Percentiles rank a stretch among this genome's conserved stretches.
Evolutionary conservation across 1,284 basidiomycete species (phyloP).

Genomic region (Fomitopsis betulina): DNA sequence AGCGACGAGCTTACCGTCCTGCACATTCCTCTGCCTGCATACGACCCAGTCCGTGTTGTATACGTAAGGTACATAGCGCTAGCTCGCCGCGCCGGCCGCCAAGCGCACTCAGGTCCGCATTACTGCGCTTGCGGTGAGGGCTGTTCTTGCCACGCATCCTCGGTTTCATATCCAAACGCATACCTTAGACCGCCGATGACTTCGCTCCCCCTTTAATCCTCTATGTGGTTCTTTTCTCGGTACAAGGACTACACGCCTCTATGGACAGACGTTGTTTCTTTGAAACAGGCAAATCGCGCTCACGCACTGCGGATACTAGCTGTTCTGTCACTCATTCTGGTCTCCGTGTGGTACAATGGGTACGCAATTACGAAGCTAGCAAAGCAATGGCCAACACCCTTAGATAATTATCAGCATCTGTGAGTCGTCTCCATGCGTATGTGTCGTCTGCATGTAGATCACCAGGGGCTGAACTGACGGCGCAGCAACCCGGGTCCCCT

Average conservation of each 20-base stretch:
- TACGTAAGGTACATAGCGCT: too few species aligned
- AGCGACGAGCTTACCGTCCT: too few species aligned
- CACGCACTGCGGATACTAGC: not conserved
- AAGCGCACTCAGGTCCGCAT: too few species aligned
- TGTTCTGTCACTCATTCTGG: not conserved
- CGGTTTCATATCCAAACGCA: not conserved
- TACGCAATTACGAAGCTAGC: slow-evolving; percentile 1
- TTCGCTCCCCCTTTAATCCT: not conserved
- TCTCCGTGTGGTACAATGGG: slow-evolving; percentile 2
- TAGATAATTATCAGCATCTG: slow-evolving; percentile 10
- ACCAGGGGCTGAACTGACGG: too few species aligned
- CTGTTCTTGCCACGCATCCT: not conserved
- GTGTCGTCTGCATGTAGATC: not conserved
- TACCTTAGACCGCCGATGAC: not conserved
- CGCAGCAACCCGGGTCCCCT: slow-evolving; percentile 7
- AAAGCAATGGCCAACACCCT: not conserved
- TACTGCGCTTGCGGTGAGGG: too few species aligned
- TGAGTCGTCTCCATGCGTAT: too few species aligned
- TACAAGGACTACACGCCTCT: slow-evolving; percentile 10
- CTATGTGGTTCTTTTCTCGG: slow-evolving; percentile 3
- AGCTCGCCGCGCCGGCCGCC: too few species aligned
- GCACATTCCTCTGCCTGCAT: too few species aligned
- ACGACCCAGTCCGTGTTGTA: too few species aligned
- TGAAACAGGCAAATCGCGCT: slow-evolving; percentile 1
- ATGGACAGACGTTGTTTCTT: not conserved